These are phyloP conservation scores for Leptosphaerulina australis DNA, from an alignment of 2,329 filamentous ascomycete species.

Conservation along the genomic window DNA sequence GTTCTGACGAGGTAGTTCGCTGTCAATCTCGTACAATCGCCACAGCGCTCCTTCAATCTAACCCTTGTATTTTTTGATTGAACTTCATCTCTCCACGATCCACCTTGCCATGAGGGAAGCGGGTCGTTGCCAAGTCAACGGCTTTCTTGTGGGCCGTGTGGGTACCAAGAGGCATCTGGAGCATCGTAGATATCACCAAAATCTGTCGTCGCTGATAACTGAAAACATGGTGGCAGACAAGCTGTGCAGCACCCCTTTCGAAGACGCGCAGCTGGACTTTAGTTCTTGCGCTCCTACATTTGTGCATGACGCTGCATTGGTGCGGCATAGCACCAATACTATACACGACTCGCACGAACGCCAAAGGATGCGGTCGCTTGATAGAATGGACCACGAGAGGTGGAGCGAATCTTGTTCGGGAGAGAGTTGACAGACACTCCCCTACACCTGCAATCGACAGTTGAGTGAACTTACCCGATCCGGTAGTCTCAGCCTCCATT, in stretches of 20 bases:
- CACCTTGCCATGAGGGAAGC: background rate
- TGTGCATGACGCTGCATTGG: background rate
- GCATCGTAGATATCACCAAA: background rate
- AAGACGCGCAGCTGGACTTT: background rate
- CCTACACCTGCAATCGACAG: slow-evolving; percentile 9
- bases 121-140: slow-evolving; percentile 9
- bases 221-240: background rate
- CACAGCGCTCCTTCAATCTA: slow-evolving; percentile 7
- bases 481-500: background rate
- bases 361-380: slow-evolving; percentile 1
- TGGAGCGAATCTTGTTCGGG: slow-evolving; percentile 5
- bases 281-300: background rate
- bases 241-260: background rate
- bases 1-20: background rate
- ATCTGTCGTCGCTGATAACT: background rate
- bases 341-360: background rate
- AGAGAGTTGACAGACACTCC: slow-evolving; percentile 3
- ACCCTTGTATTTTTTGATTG: slow-evolving; percentile 9
- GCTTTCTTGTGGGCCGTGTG: slow-evolving; percentile 5
- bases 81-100: slow-evolving; percentile 15
- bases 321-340: background rate
- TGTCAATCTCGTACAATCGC: slow-evolving; percentile 12
- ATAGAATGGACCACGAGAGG: background rate
- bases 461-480: background rate
- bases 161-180: background rate